These are phyloP conservation scores for Macrocybe gigantea DNA, from an alignment of 768 basidiomycete species.

Conservation along the genomic window DNA sequence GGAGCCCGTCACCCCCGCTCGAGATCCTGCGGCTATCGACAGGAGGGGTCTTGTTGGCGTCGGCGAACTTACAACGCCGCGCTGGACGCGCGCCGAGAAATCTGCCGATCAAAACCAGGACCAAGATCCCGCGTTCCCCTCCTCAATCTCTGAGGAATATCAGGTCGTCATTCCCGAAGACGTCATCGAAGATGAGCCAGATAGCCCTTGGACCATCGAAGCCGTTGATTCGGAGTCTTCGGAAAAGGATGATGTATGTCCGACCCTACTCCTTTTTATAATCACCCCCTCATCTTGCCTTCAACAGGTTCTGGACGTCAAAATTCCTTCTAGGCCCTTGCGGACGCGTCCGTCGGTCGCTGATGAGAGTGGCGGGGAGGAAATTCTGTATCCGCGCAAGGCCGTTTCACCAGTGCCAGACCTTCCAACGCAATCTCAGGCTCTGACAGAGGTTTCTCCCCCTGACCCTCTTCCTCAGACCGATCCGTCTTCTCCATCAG, in stretches of 20 bases:
- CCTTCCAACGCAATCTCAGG: conserved; percentile 22
- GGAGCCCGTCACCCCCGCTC: conserved; percentile 66
- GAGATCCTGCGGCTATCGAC: conserved; percentile 78
- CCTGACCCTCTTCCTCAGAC: conserved; percentile 9
- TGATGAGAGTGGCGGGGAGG: conserved; percentile 86
- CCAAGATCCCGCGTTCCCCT: conserved; percentile 16
- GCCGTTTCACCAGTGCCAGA: conserved; percentile 21
- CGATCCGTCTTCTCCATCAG: conserved; percentile 19
- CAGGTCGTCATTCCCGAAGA: conserved; percentile 35
- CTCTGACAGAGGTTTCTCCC: conserved; percentile 10
- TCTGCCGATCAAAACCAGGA: conserved; percentile 26
- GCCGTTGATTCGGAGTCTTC: conserved; percentile 77
- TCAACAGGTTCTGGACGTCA: conserved; percentile 36
- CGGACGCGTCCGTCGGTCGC: conserved; percentile 61
- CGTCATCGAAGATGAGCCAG: conserved; percentile 51
- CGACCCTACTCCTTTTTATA: conserved; percentile 5
- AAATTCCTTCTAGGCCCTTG: conserved; percentile 41
- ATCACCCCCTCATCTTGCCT: not conserved
- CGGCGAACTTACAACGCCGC: conserved; percentile 94
- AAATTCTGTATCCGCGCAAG: conserved; percentile 82
- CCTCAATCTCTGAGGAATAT: conserved; percentile 27
- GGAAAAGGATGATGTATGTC: conserved; percentile 60
- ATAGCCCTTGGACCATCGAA: conserved; percentile 88
- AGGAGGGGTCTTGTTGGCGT: conserved; percentile 86
- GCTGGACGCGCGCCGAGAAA: conserved; percentile 66